Conservation (phyloP, 805 yeast genomes). For the Yamadazyma paraphyllophila region DNA sequence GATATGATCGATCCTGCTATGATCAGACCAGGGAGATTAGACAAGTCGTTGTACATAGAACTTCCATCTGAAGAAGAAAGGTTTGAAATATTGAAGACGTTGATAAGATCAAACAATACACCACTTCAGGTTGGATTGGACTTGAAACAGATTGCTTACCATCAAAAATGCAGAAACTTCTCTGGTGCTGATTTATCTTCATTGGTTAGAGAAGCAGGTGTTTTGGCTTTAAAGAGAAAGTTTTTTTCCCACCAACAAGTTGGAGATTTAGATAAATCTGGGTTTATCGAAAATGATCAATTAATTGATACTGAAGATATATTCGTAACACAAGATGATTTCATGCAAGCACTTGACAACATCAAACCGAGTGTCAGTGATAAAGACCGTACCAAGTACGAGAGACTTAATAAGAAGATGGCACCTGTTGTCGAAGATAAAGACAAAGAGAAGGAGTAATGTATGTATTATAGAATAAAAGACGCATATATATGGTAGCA, state of each 20-base stretch:
- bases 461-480: background rate
- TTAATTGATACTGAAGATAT: slow-evolving; percentile 35
- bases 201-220: slow-evolving; percentile 91
- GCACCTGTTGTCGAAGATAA: slow-evolving; percentile 26
- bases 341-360: slow-evolving; percentile 63
- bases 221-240: slow-evolving; percentile 73
- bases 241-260: slow-evolving; percentile 50
- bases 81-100: slow-evolving; percentile 75
- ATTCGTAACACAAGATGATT: slow-evolving; percentile 63
- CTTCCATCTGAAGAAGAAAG: slow-evolving; percentile 79
- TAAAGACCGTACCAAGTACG: slow-evolving; percentile 74
- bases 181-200: slow-evolving; percentile 97
- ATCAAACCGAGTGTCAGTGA: slow-evolving; percentile 92
- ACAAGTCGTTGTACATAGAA: slow-evolving; percentile 88
- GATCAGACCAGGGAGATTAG: slow-evolving; percentile 95
- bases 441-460: slow-evolving; percentile 1
- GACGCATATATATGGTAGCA: background rate
- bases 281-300: slow-evolving; percentile 26
- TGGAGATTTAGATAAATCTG: slow-evolving; percentile 38
- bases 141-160: slow-evolving; percentile 60
- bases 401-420: slow-evolving; percentile 66
- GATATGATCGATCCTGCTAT: slow-evolving; percentile 98
- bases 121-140: slow-evolving; percentile 70
- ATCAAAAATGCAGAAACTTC: slow-evolving; percentile 80
- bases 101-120: slow-evolving; percentile 67